Base-by-base conservation (phyloP, 176 grass and related monocot genomes). In the Microstegium vimineum region DNA sequence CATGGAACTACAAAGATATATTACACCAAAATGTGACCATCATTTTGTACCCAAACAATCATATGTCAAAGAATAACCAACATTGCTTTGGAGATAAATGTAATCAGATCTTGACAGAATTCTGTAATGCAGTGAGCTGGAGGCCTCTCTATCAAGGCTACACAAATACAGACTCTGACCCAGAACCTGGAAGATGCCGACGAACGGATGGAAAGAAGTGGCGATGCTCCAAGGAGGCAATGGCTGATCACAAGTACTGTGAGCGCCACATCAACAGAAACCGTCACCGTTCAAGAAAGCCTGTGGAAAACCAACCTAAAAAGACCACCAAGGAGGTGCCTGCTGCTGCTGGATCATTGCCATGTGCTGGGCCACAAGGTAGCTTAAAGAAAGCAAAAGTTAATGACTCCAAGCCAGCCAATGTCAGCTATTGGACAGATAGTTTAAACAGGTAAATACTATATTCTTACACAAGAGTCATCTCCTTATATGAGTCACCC, bases 261-360 rank as follows among this genome's bases (percentile, higher is more conserved):
- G 97, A 99, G 83, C 85, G 93, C 25, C 97, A 99, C 86, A 93
- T 99, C 87, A 93, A 95, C 36, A 94, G 97, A 36, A 94, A 92
- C 83, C 97, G 97, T 67, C 97, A 96, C 62, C 97, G 97, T 99
- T 99, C 97, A 99, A 99, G 97, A 99, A 99, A 99, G 97, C 97
- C 89, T 99, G 97, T 99, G 97, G 97, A 99, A 99, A 90, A 82
- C 75, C 91, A 90, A 86, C 61, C 73, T 60, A 82, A 62, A 49
- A 91, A 90, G 77, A 85, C 75, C 62, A 36, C 36, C 1, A 94
- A 94, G 42, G 79, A 82, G n/a, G 41, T 77, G 2, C 66, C 83
- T 7, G 65, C 66, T 76, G 62, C 31, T 63, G 67, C 30, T 73
- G 85, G 49, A 22, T 51, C 85, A 14, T 66, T 84, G 60, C 40